phyloP scores from a whole-genome alignment of 495 filamentous ascomycete species.

The Hypomontagnella monticulosa region DNA sequence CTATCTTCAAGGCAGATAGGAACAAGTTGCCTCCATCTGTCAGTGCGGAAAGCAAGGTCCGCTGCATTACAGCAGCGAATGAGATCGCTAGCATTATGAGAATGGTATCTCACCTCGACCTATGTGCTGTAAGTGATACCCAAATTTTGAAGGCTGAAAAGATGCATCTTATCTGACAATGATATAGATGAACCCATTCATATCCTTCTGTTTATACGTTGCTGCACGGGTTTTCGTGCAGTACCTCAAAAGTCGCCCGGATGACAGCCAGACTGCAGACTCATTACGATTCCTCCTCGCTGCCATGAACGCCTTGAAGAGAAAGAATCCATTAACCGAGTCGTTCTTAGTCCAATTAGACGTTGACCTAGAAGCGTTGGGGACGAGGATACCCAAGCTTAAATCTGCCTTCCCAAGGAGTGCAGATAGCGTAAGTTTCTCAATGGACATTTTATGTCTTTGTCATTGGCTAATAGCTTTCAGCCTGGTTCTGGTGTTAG shows the following conservation, averaged over 20 bases:
- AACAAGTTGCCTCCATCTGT: constrained; percentile 81
- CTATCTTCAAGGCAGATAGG: constrained; percentile 96
- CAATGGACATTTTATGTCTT: not conserved
- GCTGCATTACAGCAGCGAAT: constrained; percentile 91
- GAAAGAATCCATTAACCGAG: constrained; percentile 89
- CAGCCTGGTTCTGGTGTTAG: constrained; percentile 35
- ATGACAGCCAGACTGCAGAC: constrained; percentile 81
- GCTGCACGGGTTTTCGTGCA: constrained; percentile 95
- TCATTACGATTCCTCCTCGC: constrained; percentile 89
- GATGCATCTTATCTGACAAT: constrained; percentile 13
- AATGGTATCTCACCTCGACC: constrained; percentile 89
- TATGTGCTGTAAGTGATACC: constrained; percentile 73
- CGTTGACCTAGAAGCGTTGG: constrained; percentile 82
- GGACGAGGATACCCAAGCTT: constrained; percentile 62
- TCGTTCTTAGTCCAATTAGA: constrained; percentile 95
- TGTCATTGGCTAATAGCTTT: not conserved
- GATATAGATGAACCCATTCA: constrained; percentile 88
- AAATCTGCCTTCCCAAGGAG: constrained; percentile 60
- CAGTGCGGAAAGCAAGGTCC: constrained; percentile 85
- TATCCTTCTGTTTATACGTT: constrained; percentile 95
- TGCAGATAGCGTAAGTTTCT: constrained; percentile 59
- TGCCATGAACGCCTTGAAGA: constrained; percentile 88
- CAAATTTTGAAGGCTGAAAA: not conserved
- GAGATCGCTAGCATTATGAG: constrained; percentile 98
- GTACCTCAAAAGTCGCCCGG: constrained; percentile 86